Conservation (phyloP, 371 early-diverging fungal species). For the Funneliformis caledonium region DNA sequence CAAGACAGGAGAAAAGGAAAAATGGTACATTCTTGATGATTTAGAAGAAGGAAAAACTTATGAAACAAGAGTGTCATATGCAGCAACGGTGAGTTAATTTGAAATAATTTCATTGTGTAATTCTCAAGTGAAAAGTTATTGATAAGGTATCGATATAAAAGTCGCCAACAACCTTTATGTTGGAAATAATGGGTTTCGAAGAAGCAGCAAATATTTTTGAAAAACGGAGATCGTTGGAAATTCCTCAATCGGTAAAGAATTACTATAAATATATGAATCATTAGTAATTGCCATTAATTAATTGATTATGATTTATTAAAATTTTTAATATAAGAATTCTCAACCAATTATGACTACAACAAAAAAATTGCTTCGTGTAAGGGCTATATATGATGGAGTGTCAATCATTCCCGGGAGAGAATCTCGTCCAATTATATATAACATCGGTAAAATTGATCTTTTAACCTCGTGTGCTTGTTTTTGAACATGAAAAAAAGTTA, state of each 20-base stretch:
- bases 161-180: slow-evolving; percentile 30
- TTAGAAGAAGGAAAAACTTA: slow-evolving; percentile 32
- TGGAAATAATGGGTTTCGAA: slow-evolving; percentile 30
- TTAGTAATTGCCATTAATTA: no score
- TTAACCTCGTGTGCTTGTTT: neutral
- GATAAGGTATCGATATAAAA: neutral
- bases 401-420: slow-evolving; percentile 22
- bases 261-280: no score
- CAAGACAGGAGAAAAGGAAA: slow-evolving; percentile 14
- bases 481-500: neutral
- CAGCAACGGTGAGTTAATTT: slow-evolving; percentile 20
- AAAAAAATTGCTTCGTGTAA: slow-evolving; percentile 28
- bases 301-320: neutral
- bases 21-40: slow-evolving; percentile 36
- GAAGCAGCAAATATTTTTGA: slow-evolving; percentile 2
- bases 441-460: slow-evolving; percentile 32
- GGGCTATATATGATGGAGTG: slow-evolving; percentile 31
- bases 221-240: neutral
- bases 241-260: neutral
- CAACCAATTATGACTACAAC: slow-evolving; percentile 4
- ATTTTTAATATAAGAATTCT: neutral
- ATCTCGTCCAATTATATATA: slow-evolving; percentile 31
- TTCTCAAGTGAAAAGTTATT: neutral
- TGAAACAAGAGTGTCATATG: slow-evolving; percentile 36
- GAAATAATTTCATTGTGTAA: neutral